Percentiles rank a stretch among this genome's conserved stretches.
Evolutionary conservation across 2,329 filamentous ascomycete species (phyloP).

Genomic region (Penicillium sp.): DNA sequence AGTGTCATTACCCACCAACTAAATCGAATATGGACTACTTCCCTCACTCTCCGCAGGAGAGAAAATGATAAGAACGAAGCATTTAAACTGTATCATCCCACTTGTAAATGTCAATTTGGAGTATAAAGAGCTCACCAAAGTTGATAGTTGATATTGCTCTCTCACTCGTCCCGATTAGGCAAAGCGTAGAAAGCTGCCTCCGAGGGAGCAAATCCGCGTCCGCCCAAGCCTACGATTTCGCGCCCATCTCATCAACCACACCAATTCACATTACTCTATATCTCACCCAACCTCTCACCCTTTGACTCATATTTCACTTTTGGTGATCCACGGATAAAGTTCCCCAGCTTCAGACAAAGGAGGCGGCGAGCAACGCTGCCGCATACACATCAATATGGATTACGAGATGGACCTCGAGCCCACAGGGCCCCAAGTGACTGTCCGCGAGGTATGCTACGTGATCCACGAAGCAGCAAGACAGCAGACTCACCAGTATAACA

Average conservation of each 20-base stretch:
- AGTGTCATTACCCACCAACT: neutral
- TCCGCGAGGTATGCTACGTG: constrained; percentile 42
- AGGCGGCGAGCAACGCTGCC: constrained; percentile 28
- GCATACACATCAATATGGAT: constrained; percentile 36
- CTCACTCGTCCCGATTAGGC: constrained; percentile 22
- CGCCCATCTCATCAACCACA: constrained; percentile 4
- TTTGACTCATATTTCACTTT: neutral
- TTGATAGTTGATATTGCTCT: neutral
- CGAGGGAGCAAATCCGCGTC: constrained; percentile 26
- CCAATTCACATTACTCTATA: neutral
- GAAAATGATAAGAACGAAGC: neutral
- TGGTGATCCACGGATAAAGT: constrained; percentile 7
- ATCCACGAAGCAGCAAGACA: neutral
- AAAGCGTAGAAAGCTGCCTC: constrained; percentile 25
- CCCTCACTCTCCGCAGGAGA: neutral
- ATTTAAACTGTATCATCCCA: neutral
- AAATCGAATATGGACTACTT: constrained; percentile 11
- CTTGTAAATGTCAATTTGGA: neutral
- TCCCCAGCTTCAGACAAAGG: constrained; percentile 9
- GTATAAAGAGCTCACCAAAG: neutral
- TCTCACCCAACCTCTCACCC: neutral
- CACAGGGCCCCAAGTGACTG: constrained; percentile 49
- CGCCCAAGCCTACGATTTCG: constrained; percentile 9
- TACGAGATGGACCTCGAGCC: constrained; percentile 51
- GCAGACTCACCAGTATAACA: constrained; percentile 37